phyloP scores from a whole-genome alignment of 768 basidiomycete species.

The Russula ochroleuca region DNA sequence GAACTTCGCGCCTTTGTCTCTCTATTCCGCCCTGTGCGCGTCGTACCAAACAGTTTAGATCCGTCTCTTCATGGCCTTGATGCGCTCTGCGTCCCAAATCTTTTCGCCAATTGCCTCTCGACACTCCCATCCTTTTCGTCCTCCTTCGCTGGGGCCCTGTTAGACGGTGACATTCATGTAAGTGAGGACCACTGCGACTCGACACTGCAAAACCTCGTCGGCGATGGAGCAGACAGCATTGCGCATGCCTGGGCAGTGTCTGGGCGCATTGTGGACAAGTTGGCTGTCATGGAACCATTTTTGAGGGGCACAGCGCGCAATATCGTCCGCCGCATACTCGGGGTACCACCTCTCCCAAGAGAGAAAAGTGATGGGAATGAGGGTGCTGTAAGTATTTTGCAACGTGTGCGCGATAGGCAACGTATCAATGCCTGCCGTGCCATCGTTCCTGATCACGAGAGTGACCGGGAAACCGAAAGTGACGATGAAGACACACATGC shows the following conservation, averaged over 20 bases:
- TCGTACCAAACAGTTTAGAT: constrained; percentile 78
- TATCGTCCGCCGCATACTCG: constrained; percentile 30
- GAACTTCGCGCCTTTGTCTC: constrained; percentile 79
- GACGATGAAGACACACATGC: constrained; percentile 20
- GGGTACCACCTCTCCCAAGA: not conserved
- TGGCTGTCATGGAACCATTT: constrained; percentile 44
- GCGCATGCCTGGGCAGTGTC: constrained; percentile 56
- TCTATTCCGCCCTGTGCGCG: constrained; percentile 69
- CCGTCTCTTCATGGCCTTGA: constrained; percentile 54
- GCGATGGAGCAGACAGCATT: constrained; percentile 41
- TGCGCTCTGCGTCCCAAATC: constrained; percentile 63
- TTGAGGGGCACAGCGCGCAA: constrained; percentile 38
- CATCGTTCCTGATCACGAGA: not conserved
- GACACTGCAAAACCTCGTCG: constrained; percentile 62
- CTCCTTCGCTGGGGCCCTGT: not conserved
- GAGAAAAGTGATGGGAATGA: not conserved
- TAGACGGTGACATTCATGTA: constrained; percentile 13
- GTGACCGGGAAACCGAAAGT: constrained; percentile 19
- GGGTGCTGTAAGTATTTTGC: constrained; percentile 11
- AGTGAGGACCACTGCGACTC: constrained; percentile 41
- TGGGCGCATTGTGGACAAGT: constrained; percentile 42
- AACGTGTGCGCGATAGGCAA: constrained; percentile 13
- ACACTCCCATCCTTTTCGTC: constrained; percentile 17
- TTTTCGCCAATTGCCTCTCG: constrained; percentile 60
- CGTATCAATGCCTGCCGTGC: constrained; percentile 17